phyloP scores from a whole-genome alignment of 257 asterid genomes.

The Solanum appendiculatum region DNA sequence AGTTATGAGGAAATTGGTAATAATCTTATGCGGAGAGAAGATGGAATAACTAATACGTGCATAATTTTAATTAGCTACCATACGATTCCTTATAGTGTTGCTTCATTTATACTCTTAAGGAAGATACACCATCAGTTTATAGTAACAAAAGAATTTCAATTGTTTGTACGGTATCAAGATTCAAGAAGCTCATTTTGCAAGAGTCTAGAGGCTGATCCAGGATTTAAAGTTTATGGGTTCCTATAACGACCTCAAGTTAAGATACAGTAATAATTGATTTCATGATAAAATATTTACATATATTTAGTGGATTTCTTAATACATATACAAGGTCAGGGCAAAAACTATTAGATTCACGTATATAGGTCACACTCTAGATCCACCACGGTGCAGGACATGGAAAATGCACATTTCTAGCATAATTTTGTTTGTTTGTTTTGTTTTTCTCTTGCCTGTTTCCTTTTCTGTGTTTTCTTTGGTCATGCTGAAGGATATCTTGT shows the following conservation, averaged over 20 bases:
- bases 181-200: not conserved
- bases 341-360: not conserved
- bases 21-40: not conserved
- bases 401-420: not conserved
- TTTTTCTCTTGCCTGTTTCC: not conserved
- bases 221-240: not conserved
- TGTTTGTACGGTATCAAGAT: not conserved
- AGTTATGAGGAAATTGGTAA: not conserved
- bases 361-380: not conserved
- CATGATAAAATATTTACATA: not conserved
- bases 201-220: not conserved
- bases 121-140: not conserved
- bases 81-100: not conserved
- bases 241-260: not conserved
- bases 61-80: not conserved
- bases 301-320: not conserved
- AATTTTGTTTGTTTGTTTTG: not conserved
- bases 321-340: not conserved
- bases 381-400: not conserved
- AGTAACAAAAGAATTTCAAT: not conserved
- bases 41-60: not conserved
- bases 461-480: not conserved
- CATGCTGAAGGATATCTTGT: not conserved
- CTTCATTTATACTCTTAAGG: not conserved
- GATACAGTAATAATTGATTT: not conserved